Percentiles rank a stretch among this genome's conserved stretches.
These are phyloP conservation scores for Bimuria novae-zelandiae DNA, from an alignment of 2,329 filamentous ascomycete genomes.

Conservation along the genomic window DNA sequence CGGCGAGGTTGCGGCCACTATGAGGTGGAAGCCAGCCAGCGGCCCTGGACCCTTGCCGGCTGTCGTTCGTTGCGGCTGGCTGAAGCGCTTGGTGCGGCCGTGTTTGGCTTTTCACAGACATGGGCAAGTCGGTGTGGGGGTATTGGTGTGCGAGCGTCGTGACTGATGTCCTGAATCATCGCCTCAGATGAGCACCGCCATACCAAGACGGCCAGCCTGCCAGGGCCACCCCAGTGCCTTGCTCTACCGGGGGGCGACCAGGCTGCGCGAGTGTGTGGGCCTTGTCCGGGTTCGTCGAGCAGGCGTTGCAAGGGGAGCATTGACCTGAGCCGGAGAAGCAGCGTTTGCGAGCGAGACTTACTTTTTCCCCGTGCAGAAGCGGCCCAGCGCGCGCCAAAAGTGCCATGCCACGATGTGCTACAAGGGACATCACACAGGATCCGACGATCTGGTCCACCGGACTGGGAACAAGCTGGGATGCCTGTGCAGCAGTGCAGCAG, in stretches of 20 bases:
- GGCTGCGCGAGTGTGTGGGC: constrained; percentile 20
- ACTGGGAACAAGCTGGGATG: constrained; percentile 23
- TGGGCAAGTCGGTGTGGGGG: constrained; percentile 4
- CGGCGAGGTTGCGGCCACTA: constrained; percentile 5
- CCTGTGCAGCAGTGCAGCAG: constrained; percentile 20
- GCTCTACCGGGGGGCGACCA: constrained; percentile 7
- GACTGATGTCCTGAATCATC: constrained; percentile 24
- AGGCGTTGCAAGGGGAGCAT: constrained; percentile 26
- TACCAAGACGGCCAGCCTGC: constrained; percentile 32
- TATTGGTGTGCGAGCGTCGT: constrained; percentile 18
- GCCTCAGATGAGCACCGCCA: constrained; percentile 29
- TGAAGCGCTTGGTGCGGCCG: constrained; percentile 14
- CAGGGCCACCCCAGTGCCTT: constrained; percentile 28
- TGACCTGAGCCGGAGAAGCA: constrained; percentile 28
- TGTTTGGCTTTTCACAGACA: constrained; percentile 16
- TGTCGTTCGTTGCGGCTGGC: constrained; percentile 27
- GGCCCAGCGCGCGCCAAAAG: constrained; percentile 33
- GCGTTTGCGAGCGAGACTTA: constrained; percentile 29
- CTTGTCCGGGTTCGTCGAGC: constrained; percentile 11
- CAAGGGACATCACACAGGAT: constrained; percentile 42
- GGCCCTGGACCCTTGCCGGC: constrained; percentile 14
- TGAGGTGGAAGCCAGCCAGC: constrained; percentile 9
- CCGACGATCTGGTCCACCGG: constrained; percentile 47
- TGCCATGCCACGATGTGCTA: constrained; percentile 48
- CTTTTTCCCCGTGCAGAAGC: constrained; percentile 36